Percentiles rank a stretch among this genome's conserved stretches.
Conservation (phyloP, 2,329 filamentous ascomycete species). For the Daldinia eschscholtzii region DNA sequence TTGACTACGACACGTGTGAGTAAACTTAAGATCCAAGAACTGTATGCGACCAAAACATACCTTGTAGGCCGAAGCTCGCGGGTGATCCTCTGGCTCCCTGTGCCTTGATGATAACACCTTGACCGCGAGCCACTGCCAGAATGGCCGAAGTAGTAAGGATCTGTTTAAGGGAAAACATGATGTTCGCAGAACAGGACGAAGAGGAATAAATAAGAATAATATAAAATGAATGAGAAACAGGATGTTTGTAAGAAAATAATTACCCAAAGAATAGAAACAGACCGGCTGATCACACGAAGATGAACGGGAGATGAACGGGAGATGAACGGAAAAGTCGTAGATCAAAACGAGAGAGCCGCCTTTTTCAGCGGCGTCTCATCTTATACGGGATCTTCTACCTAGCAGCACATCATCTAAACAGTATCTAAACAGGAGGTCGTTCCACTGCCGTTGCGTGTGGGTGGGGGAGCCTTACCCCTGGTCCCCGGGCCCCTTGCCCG, state of each 20-base stretch:
- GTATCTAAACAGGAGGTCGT: conserved; percentile 8
- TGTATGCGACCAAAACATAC: conserved; percentile 39
- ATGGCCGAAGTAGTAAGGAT: conserved; percentile 42
- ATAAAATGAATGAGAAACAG: conserved; percentile 16
- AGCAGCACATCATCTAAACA: conserved; percentile 26
- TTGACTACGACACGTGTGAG: conserved; percentile 48
- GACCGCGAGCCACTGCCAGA: conserved; percentile 49
- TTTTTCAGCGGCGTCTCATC: conserved; percentile 15
- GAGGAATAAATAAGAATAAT: conserved; percentile 8
- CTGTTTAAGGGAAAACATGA: conserved; percentile 44
- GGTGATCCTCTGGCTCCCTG: conserved; percentile 48
- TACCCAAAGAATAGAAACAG: conserved; percentile 44
- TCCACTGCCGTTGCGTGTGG: conserved; percentile 36
- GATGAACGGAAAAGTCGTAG: conserved; percentile 22
- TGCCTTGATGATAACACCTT: conserved; percentile 52
- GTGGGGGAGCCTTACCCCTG: conserved; percentile 2
- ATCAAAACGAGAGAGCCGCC: conserved; percentile 15
- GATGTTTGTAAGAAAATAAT: conserved; percentile 26
- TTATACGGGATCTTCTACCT: conserved; percentile 21
- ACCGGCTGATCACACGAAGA: conserved; percentile 41
- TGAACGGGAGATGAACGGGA: conserved; percentile 24
- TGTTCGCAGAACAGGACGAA: conserved; percentile 20
- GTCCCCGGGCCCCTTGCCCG: conserved; percentile 1
- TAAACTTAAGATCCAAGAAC: conserved; percentile 24
- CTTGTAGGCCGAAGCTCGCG: conserved; percentile 49